These are phyloP conservation scores for Platanus orientalis DNA, from an alignment of 164 flowering plant genomes.

Conservation along the genomic window DNA sequence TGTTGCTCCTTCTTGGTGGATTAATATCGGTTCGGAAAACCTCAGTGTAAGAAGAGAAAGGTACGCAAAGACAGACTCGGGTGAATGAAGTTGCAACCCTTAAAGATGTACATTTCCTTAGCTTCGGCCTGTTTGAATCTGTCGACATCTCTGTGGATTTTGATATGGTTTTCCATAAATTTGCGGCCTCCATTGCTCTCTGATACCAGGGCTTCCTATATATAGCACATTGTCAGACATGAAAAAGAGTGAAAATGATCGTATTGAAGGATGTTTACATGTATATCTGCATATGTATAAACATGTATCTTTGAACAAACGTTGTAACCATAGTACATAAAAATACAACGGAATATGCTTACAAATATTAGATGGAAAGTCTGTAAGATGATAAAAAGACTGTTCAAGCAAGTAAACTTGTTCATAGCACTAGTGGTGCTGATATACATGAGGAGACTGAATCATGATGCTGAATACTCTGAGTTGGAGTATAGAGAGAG, in stretches of 20 bases:
- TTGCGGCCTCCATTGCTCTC: conserved; percentile 74
- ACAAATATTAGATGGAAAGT: too few relatives aligned
- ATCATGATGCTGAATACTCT: neutral
- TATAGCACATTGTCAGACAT: conserved; percentile 1
- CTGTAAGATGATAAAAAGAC: neutral
- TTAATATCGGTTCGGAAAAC: conserved; percentile 54
- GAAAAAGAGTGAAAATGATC: neutral
- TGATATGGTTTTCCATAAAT: conserved; percentile 48
- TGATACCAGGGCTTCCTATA: conserved; percentile 87
- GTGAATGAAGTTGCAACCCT: conserved; percentile 76
- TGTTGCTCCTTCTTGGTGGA: conserved; percentile 37
- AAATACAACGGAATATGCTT: too few relatives aligned
- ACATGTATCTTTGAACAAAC: too few relatives aligned
- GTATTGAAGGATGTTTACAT: too few relatives aligned
- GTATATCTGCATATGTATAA: too few relatives aligned
- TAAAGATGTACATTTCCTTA: conserved; percentile 67
- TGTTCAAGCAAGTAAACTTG: neutral
- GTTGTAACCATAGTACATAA: too few relatives aligned
- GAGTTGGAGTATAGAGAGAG: neutral
- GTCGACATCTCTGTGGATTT: conserved; percentile 31
- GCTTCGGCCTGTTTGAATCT: conserved; percentile 31
- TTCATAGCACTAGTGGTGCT: neutral
- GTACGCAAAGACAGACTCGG: conserved; percentile 84
- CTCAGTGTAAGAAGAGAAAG: conserved; percentile 83
- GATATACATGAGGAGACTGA: neutral